Evolutionary conservation across 2,329 filamentous ascomycete genomes (phyloP).

Genomic region (Ustilaginoidea virens): DNA sequence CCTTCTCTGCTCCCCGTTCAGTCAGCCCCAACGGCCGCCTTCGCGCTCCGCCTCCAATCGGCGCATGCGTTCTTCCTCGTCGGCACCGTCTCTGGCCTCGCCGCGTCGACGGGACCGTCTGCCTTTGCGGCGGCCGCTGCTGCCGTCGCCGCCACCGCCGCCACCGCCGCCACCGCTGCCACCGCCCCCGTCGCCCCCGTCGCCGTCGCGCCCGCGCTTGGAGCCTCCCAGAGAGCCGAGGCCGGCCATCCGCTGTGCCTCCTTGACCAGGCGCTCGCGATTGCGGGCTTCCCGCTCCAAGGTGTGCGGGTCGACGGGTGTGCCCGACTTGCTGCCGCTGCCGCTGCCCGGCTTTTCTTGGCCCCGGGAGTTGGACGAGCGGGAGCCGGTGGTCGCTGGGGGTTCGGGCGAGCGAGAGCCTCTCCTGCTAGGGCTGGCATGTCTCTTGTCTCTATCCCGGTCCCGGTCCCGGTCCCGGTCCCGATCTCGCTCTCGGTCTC

Average conservation of each 20-base stretch:
- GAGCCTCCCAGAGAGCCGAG: slow-evolving; percentile 28
- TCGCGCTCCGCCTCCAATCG: slow-evolving; percentile 46
- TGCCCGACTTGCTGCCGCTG: slow-evolving; percentile 6
- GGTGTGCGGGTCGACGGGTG: slow-evolving; percentile 44
- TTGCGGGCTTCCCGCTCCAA: slow-evolving; percentile 53
- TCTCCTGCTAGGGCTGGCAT: slow-evolving; percentile 18
- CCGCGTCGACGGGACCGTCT: slow-evolving; percentile 27
- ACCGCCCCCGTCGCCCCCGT: slow-evolving; percentile 18
- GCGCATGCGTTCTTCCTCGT: slow-evolving; percentile 36
- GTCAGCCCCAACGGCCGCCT: slow-evolving; percentile 30
- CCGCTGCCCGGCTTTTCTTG: too few relatives aligned
- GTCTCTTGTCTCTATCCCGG: slow-evolving; percentile 9
- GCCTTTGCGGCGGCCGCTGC: slow-evolving; percentile 19
- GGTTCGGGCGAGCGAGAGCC: too few relatives aligned
- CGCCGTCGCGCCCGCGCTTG: slow-evolving; percentile 36
- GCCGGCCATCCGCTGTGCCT: slow-evolving; percentile 49
- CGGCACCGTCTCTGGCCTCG: slow-evolving; percentile 30
- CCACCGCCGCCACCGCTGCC: slow-evolving; percentile 31
- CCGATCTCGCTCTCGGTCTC: slow-evolving; percentile 16
- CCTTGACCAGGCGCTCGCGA: slow-evolving; percentile 50
- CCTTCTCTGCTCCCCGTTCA: too few relatives aligned
- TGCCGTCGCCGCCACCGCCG: too few relatives aligned
- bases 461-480: slow-evolving; percentile 8
- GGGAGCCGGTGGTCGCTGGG: slow-evolving; percentile 5
- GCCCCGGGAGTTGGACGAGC: slow-evolving; percentile 14